Base-by-base conservation (phyloP, 2,329 filamentous ascomycete genomes). In the Rhinocladiella mackenziei region DNA sequence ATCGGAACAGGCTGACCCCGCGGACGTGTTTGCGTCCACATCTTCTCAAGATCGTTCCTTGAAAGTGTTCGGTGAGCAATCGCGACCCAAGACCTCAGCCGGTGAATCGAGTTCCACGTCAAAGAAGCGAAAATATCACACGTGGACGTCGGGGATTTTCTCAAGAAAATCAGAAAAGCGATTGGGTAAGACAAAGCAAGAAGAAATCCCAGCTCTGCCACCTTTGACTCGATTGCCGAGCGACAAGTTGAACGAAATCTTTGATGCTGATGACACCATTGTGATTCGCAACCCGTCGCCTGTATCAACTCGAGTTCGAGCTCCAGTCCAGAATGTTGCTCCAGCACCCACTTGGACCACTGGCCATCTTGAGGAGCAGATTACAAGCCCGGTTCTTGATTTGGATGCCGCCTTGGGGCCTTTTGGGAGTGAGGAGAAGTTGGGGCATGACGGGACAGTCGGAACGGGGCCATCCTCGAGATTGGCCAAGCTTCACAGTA, bases 321-420 rank as follows among this genome's bases (percentile, higher is more conserved):
- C 43, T 42, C 15, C 30, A 17, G 9, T 20, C 14, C 33, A 48
- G 26, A 32, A 44, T 3, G 10, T 42, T 19, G 11, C 35, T 17
- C n/a, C 28, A 4, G 5, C 37, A n/a, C 29, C 44, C 11, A 15
- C 39, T 8, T 36, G 30, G 13, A 30, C 30, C 7, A 5, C 40
- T n/a, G n/a, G 4, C 36, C 31, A 19, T 4, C 50, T 59, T 2
- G 73, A 79, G 6, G 78, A 82, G 34, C 86, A 94, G 47, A 64
- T 77, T 2, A 76, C 83, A 39, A 86, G 81, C 59, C 83, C 86
- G 5, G 84, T 96, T 64, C 94, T 98, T 52, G 92, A 98, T 63
- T 71, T 98, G 30, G 92, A 98, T 67, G 91, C 89, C 13, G 92
- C 91, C 18, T 75, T 97, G 1, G 89, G 89, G 1, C 89, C 91